Evolutionary conservation across 2,329 filamentous ascomycete genomes (phyloP), one percentile per base, ranked within the genome.

Genomic region (Rhynchosporium secalis): DNA sequence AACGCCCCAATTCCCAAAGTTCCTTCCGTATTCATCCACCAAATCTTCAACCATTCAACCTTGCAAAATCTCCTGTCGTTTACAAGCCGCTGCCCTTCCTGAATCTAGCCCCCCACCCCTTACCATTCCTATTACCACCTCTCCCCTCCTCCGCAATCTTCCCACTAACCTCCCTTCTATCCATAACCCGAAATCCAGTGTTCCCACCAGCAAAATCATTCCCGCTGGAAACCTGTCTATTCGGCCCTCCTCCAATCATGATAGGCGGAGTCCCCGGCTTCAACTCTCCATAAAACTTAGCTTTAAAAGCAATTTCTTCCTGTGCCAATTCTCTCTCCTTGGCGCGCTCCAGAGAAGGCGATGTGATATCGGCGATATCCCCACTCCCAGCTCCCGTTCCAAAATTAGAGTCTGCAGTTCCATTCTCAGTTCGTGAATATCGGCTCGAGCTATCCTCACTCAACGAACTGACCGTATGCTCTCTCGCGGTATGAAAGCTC

Each of bases 111-210:
- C 64, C 69, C 71, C 68, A 74, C 28, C 63, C 48, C 36, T 54
- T 54, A 26, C 63, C 63, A 20, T 38, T 58, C n/a, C 46, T 48
- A n/a, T 51, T 57, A 3, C 66, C 69, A 5, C 68, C 68, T 48
- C 71, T 59, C 1, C 89, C 89, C 72, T 93, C 90, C 73, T 92
- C 89, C 0, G 82, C 88, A 60, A 86, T 75, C 78, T 89, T 91
- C 1, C 89, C 90, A 72, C 88, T 92, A 2, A 91, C 88, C 64
- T 88, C 86, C 51, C 88, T 77, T 52, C 82, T 77, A 46, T 51
- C 57, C 26, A 43, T 26, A 13, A 48, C n/a, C 3, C 43, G 26
- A 47, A 59, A 51, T 4, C 33, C 26, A 65, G 72, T 63, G 10
- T 43, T 41, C 7, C 68, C 69, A 47, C 69, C 72, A 33, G 77